Base-by-base conservation (phyloP, 257 asterid genomes). In the Petunia secreta region DNA sequence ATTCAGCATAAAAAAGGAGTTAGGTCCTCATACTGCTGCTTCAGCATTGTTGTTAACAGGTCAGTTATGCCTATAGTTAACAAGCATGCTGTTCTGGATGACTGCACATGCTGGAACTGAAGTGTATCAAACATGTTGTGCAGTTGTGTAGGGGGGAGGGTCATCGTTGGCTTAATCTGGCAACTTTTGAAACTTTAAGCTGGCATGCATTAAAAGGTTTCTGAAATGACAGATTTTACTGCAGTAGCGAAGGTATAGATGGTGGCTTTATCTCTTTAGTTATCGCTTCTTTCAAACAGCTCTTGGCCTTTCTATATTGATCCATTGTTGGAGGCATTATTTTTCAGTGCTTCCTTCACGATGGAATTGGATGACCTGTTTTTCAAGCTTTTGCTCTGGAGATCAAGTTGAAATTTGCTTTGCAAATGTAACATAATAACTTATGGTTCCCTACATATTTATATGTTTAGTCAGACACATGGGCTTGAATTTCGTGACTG, bases 231-330 rank as follows among this genome's bases (percentile, higher is more conserved):
- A 50, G 46, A 50, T 36, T 73, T 34, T 73, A 50, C 78, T 50
- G 78, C 50, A 48, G 44, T 34, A 69, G 50, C 77, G 11, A 73
- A 50, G 62, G 78, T 73, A 37, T 50, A 41, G 78, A 73, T 46
- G 25, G 25, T 25, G 25, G 25, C 25, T 25, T 73, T 13, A 11
- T 71, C 25, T 71, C 34, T 52, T 73, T 57, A 34, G 13, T 71
- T 25, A 25, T 34, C 1, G 1, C 62, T 73, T 50, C 44, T 50
- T 73, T 50, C 78, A 36, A 50, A 73, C 34, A 10, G 62, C 16
- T 11, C 36, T 73, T 73, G 78, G 62, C 36, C 46, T 73, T 73
- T 36, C 1, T 6, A 73, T 34, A 73, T 37, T 73, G 46, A 73
- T 69, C 7, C 34, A 25, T 25, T 25, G 25, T 73, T 1, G 7